phyloP scores from a whole-genome alignment of 2,329 filamentous ascomycete species.

The Pestalotiopsis sp. region DNA sequence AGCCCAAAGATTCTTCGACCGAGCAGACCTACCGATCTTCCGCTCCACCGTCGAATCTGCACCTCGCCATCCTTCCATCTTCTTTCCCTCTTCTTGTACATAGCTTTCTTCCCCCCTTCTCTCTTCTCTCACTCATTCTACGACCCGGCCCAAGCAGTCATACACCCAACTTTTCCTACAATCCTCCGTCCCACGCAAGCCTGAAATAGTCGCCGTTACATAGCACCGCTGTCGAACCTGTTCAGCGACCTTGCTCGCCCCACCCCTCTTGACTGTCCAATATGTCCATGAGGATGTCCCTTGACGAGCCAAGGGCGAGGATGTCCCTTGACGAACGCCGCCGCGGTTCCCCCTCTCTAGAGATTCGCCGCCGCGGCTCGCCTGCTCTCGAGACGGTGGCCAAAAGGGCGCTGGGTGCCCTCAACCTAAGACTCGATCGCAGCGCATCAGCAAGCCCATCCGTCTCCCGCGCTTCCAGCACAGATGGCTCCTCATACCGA shows the following conservation, averaged over 20 bases:
- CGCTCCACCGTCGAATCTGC: neutral
- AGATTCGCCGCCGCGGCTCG: slow-evolving; percentile 52
- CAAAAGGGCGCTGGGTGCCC: slow-evolving; percentile 59
- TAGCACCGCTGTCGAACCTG: neutral
- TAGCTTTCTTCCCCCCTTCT: neutral
- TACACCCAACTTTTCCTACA: no score
- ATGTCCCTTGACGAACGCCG: slow-evolving; percentile 31
- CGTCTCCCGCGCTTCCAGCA: slow-evolving; percentile 56
- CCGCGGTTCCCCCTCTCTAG: no score
- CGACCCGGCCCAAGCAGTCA: no score
- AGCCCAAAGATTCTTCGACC: neutral
- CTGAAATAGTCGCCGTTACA: neutral
- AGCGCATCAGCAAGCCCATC: slow-evolving; percentile 65
- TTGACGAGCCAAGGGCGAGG: slow-evolving; percentile 33
- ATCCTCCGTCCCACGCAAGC: neutral
- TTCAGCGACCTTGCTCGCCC: neutral
- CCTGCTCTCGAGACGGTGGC: slow-evolving; percentile 66
- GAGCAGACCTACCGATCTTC: neutral
- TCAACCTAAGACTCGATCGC: slow-evolving; percentile 57
- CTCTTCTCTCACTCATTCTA: neutral
- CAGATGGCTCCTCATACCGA: slow-evolving; percentile 43
- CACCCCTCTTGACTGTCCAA: neutral
- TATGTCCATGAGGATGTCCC: neutral
- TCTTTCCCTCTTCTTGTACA: neutral
- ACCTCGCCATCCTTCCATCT: neutral